Base-by-base conservation (phyloP, 2,329 filamentous ascomycete genomes). In the Aspergillus sp. region DNA sequence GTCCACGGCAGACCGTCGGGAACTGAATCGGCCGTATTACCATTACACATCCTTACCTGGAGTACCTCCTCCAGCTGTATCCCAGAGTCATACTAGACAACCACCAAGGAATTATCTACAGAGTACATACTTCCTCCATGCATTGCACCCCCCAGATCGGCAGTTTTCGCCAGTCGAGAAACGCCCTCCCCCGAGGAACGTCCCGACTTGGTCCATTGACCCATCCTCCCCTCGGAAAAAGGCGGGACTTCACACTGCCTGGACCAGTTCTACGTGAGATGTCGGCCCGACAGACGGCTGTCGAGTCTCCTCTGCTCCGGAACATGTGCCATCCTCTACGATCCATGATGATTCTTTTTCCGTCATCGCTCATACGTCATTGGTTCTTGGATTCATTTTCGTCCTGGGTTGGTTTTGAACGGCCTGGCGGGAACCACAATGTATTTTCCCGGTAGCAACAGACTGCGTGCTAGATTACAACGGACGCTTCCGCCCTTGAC, bases 161-260 rank as follows among this genome's bases (percentile, higher is more conserved):
- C 46, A 55, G 56, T 64, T 65, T 55, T 10, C 25, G n/a, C 11
- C 25, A 25, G 23, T 9, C 23, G 21, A 23, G 21, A 6, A 5
- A 25, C 9, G 11, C 25, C 9, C 25, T 29, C 25, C 25, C 25
- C 25, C 25, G 59, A 55, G 45, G 43, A 51, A 49, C 41, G 17
- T 48, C 41, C 60, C 57, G 54, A 54, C 49, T 54, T 50, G 45
- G 42, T 53, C 53, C 48, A 38, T 36, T 47, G 45, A 46, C 45
- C 53, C 44, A 44, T 57, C 36, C 20, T 43, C 31, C 17, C 21
- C 32, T 69, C 67, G 68, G 68, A 55, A 68, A 70, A 70, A 69
- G 65, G 66, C 67, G 67, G 67, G 57, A 57, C 50, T 46, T 49
- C 50, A 56, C 48, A n/a, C 34, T 55, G 47, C 45, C 43, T 23